These are phyloP conservation scores for Colletotrichum chrysophilum DNA, from an alignment of 2,329 filamentous ascomycete genomes.

Conservation along the genomic window DNA sequence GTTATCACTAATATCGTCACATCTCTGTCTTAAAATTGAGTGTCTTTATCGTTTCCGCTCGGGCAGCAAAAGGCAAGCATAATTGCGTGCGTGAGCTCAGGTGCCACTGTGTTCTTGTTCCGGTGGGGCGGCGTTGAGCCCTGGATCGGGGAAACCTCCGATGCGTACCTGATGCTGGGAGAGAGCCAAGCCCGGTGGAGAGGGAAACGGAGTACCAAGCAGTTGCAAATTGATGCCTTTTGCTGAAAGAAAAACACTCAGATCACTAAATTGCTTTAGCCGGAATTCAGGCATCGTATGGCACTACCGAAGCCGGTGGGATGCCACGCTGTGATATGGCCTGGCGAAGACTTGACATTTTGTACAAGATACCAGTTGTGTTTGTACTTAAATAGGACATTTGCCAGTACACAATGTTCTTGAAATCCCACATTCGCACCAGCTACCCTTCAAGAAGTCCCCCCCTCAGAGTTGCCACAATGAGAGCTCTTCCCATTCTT, in stretches of 20 bases:
- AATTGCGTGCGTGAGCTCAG: no score
- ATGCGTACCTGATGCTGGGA: not conserved
- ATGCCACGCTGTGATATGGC: fast-evolving
- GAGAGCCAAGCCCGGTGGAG: not conserved
- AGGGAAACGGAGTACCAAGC: not conserved
- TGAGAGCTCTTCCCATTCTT: not conserved
- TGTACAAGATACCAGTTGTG: not conserved
- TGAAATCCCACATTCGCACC: no score
- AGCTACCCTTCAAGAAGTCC: no score
- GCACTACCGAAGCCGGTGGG: not conserved
- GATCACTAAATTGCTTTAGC: not conserved
- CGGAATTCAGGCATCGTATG: not conserved
- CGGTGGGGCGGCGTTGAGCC: not conserved
- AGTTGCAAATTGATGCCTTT: not conserved
- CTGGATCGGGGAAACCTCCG: not conserved
- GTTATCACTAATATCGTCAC: no score
- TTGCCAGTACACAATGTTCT: not conserved
- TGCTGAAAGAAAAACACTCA: not conserved
- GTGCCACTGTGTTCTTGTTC: not conserved
- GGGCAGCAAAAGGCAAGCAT: no score
- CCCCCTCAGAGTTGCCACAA: not conserved
- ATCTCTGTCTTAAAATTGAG: no score
- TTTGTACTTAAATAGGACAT: not conserved
- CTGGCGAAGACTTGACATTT: not conserved
- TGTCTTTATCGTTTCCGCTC: no score